Conservation (phyloP, 2,329 filamentous ascomycete genomes). For the Pseudogymnoascus sp. region DNA sequence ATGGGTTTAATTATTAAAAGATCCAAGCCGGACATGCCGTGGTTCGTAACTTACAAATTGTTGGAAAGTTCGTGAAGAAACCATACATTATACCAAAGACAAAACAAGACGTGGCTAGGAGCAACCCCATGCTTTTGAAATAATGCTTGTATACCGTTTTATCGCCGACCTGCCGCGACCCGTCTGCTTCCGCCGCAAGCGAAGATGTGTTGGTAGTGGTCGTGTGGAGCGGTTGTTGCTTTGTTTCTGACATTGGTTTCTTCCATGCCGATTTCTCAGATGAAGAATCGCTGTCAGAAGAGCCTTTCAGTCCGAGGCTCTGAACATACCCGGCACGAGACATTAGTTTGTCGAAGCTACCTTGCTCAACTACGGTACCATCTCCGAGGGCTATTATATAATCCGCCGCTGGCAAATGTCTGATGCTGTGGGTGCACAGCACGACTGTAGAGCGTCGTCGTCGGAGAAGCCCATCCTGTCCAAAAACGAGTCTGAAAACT, state of each 20-base stretch:
- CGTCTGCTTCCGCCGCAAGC: neutral
- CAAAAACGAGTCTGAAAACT: conserved; percentile 17
- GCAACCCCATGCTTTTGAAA: conserved; percentile 20
- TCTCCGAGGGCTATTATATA: conserved; percentile 30
- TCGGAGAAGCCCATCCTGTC: conserved; percentile 12
- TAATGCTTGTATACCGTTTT: conserved; percentile 22
- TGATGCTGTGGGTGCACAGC: conserved; percentile 28
- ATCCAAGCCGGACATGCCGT: neutral
- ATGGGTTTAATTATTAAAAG: neutral
- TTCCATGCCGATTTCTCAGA: neutral
- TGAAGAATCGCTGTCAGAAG: conserved; percentile 9
- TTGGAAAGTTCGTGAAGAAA: conserved; percentile 24
- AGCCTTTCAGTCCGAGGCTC: neutral
- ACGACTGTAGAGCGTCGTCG: conserved; percentile 29
- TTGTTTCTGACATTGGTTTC: neutral
- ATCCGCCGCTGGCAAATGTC: conserved; percentile 28
- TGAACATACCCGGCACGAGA: conserved; percentile 12
- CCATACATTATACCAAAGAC: conserved; percentile 19
- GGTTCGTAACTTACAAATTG: conserved; percentile 19
- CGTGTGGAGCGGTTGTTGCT: conserved; percentile 3
- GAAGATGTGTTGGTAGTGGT: conserved; percentile 1
- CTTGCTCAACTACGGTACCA: conserved; percentile 30
- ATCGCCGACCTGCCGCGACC: neutral
- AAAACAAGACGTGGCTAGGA: conserved; percentile 11
- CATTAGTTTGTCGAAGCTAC: conserved; percentile 29